phyloP scores from a whole-genome alignment of 1,139 yeast species.

The Insectozyma bohioensis region DNA sequence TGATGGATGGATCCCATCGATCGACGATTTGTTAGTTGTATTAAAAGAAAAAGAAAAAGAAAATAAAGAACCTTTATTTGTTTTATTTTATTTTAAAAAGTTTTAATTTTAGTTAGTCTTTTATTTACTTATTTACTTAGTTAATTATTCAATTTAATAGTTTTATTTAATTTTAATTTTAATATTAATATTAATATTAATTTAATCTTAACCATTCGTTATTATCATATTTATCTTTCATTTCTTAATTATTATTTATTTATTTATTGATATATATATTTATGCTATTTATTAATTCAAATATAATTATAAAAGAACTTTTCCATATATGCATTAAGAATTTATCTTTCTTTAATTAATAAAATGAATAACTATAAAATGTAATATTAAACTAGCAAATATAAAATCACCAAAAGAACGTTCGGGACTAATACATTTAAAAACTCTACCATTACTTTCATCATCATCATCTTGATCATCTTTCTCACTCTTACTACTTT shows the following conservation, averaged over 20 bases:
- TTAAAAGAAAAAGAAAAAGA: too few relatives aligned
- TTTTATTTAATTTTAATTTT: not conserved
- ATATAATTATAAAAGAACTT: too few relatives aligned
- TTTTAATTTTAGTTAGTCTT: too few relatives aligned
- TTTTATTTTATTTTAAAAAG: not conserved
- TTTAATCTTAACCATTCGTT: too few relatives aligned
- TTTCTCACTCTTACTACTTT: not conserved
- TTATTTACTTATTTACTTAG: not conserved
- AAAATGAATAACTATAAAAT: constrained; percentile 87
- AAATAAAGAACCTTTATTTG: too few relatives aligned
- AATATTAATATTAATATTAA: too few relatives aligned
- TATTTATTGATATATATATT: not conserved
- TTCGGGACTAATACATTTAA: constrained; percentile 64
- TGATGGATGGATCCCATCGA: too few relatives aligned
- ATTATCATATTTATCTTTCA: too few relatives aligned
- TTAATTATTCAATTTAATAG: not conserved
- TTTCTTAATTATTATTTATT: too few relatives aligned
- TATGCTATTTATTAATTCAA: too few relatives aligned
- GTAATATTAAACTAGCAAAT: constrained; percentile 84
- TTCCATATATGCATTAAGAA: too few relatives aligned
- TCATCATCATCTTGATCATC: constrained; percentile 11
- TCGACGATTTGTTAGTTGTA: too few relatives aligned
- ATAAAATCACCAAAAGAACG: constrained; percentile 87
- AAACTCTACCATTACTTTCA: constrained; percentile 30
- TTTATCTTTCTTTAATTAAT: constrained; percentile 67